Conservation (phyloP, 2,329 filamentous ascomycete species). For the Diaporthe citrichinensis region DNA sequence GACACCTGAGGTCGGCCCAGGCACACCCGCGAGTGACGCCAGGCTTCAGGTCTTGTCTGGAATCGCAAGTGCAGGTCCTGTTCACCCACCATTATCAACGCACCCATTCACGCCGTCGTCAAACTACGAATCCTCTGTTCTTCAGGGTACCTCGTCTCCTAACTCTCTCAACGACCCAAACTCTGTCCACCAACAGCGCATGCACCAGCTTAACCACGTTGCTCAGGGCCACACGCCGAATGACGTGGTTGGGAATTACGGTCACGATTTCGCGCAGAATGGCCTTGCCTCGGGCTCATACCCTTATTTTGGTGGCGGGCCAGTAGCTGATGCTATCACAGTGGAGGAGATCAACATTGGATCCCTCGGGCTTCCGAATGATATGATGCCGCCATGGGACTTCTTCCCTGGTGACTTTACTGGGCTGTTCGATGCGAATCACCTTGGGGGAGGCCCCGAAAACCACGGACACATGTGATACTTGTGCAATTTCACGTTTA, state of each 20-base stretch:
- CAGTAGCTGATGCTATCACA: slow-evolving; percentile 68
- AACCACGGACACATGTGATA: slow-evolving; percentile 29
- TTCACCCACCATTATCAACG: slow-evolving; percentile 38
- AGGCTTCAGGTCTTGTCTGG: slow-evolving; percentile 47
- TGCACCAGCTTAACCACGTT: slow-evolving; percentile 35
- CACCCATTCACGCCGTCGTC: slow-evolving; percentile 56
- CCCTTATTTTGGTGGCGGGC: slow-evolving; percentile 50
- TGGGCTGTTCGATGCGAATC: slow-evolving; percentile 62
- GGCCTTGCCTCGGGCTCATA: slow-evolving; percentile 47
- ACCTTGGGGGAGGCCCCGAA: slow-evolving; percentile 4
- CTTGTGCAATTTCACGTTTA: background rate
- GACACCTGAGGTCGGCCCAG: slow-evolving; percentile 49
- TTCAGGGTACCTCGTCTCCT: slow-evolving; percentile 57
- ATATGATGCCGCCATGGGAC: slow-evolving; percentile 81
- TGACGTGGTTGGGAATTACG: slow-evolving; percentile 42
- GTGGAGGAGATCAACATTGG: slow-evolving; percentile 86
- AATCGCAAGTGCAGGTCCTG: slow-evolving; percentile 45
- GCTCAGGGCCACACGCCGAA: slow-evolving; percentile 9
- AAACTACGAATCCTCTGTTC: slow-evolving; percentile 60
- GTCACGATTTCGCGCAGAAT: slow-evolving; percentile 48
- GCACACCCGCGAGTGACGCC: slow-evolving; percentile 48
- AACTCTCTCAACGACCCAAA: slow-evolving; percentile 56
- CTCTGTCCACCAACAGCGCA: slow-evolving; percentile 41
- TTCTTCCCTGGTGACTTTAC: slow-evolving; percentile 78
- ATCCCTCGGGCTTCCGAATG: slow-evolving; percentile 70